phyloP scores from a whole-genome alignment of 306 rosid species.

The Crotalaria pallida region DNA sequence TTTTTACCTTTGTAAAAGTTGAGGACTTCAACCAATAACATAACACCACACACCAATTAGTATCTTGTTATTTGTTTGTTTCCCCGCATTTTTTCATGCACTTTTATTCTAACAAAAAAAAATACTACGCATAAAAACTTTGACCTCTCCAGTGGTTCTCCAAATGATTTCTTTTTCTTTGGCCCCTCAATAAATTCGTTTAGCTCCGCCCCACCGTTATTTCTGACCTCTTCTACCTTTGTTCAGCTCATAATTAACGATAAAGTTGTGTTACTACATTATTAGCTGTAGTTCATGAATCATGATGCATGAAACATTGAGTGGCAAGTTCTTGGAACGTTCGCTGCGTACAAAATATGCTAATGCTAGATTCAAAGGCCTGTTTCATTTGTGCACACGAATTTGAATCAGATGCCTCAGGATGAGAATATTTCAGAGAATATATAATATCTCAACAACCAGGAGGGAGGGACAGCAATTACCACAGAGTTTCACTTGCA shows the following conservation, averaged over 20 bases:
- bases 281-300: neutral
- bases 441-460: neutral
- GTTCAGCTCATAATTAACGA: neutral
- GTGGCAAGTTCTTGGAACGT: constrained; percentile 21
- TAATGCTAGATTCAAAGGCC: neutral
- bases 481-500: constrained; percentile 14
- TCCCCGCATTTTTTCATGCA: no score
- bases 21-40: no score
- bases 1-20: no score
- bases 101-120: no score
- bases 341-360: neutral
- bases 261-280: neutral
- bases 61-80: no score
- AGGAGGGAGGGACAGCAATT: neutral
- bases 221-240: neutral
- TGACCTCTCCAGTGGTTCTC: no score
- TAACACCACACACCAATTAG: no score
- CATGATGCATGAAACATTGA: neutral
- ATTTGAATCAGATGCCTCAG: constrained; percentile 21
- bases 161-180: neutral
- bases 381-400: constrained; percentile 2
- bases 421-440: neutral
- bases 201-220: neutral
- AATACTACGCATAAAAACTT: neutral
- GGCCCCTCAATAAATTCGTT: neutral